A percentile compares a stretch with the other conserved stretches of the same genome.
Conservation (phyloP, 805 yeast species). For the Saturnispora besseyi region DNA sequence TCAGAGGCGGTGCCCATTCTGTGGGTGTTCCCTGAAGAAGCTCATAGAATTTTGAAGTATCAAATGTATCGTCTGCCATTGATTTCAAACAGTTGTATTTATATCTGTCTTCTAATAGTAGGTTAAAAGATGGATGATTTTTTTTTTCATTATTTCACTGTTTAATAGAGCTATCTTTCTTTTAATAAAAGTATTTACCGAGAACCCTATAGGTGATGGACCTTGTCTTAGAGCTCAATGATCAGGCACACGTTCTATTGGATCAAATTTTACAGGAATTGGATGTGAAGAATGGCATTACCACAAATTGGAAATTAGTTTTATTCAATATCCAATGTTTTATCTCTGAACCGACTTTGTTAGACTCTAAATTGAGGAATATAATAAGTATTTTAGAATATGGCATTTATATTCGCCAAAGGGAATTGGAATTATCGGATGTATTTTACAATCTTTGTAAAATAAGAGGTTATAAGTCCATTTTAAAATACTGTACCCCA, state of each 20-base stretch:
- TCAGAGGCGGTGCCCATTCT: neutral
- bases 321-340: neutral
- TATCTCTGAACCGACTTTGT: neutral
- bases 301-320: neutral
- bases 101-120: neutral
- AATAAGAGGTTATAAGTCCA: neutral
- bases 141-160: neutral
- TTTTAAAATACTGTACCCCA: neutral
- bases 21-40: neutral
- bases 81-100: neutral
- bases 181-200: neutral
- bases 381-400: neutral
- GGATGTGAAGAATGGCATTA: neutral
- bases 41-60: conserved; percentile 12
- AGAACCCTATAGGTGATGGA: neutral
- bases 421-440: neutral
- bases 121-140: neutral
- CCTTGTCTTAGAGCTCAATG: neutral
- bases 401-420: neutral
- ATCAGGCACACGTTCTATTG: neutral
- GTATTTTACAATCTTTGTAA: conserved; percentile 1
- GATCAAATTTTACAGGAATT: neutral
- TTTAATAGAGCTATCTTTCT: neutral
- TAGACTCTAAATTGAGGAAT: neutral
- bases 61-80: conserved; percentile 11